Evolutionary conservation across 192 early-diverging fungal genomes (phyloP).

Genomic region (Podila clonocystis): DNA sequence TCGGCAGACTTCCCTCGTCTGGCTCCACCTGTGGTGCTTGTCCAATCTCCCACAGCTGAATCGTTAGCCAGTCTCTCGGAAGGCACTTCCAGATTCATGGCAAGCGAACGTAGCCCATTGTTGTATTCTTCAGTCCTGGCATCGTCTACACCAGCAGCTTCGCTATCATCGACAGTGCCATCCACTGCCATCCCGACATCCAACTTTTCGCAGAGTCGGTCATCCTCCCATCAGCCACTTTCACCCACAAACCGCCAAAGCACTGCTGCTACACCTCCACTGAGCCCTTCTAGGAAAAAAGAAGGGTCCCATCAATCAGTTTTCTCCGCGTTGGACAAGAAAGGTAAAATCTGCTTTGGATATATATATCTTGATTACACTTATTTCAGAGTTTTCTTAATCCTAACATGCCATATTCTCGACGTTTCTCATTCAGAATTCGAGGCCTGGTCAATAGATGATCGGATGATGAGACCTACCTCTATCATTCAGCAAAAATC

Average conservation of each 20-base stretch:
- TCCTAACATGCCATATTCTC: neutral
- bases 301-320: slow-evolving; percentile 14
- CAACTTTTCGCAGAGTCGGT: neutral
- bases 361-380: neutral
- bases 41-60: slow-evolving; percentile 35
- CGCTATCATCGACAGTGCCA: slow-evolving; percentile 3
- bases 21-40: slow-evolving; percentile 37
- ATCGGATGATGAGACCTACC: slow-evolving; percentile 13
- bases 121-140: slow-evolving; percentile 36
- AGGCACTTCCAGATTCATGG: neutral
- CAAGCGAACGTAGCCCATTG: slow-evolving; percentile 8
- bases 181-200: slow-evolving; percentile 6
- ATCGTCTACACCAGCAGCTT: slow-evolving; percentile 8
- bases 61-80: slow-evolving; percentile 12
- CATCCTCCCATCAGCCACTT: slow-evolving; percentile 19
- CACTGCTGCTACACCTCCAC: slow-evolving; percentile 33
- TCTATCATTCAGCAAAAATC: slow-evolving; percentile 28
- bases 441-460: slow-evolving; percentile 44
- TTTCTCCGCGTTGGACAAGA: slow-evolving; percentile 23
- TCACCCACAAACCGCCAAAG: slow-evolving; percentile 10
- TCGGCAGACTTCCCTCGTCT: slow-evolving; percentile 24
- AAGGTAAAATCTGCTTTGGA: slow-evolving; percentile 9
- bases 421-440: slow-evolving; percentile 16
- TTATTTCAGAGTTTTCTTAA: neutral
- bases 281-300: slow-evolving; percentile 45